Base-by-base conservation (phyloP, 768 basidiomycete species). In the Inosperma sp. region DNA sequence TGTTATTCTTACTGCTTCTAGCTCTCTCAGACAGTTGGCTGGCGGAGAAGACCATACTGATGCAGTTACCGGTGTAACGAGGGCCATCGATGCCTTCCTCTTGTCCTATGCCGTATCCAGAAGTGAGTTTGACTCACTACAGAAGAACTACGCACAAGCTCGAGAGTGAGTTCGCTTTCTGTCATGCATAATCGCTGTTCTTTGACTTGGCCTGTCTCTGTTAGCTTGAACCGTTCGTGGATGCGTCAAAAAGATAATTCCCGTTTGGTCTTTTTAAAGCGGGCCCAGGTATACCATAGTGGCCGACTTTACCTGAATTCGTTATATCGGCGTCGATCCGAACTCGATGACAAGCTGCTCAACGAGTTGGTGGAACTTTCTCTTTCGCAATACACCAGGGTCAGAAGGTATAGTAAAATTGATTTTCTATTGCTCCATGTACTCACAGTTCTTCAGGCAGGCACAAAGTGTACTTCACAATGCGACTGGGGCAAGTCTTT, bases 21-120 rank as follows among this genome's bases (percentile, higher is more conserved):
- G 69, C 17, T 73, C 80, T 13, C 69, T 93, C 31, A 79, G 81
- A 30, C 75, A 78, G 58, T 76, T 78, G 35, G 78, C 74, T 10
- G 79, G 77, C 36, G 81, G 79, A 27, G 89, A 91, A 65, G 88
- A 92, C 62, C 87, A 90, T 54, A 86, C 90, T 36, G 94, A 98
- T 64, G 86, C 89, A 4, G 81, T 95, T 26, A 77, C 89, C 27
- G 73, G 74, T 30, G 79, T 90, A 14, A 78, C 82, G 19, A 82
- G 81, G 39, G 84, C 83, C 3, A 83, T 91, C 36, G 89, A 91
- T 56, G 79, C 82, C 2, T 88, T 80, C 60, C 70, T 92, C 59
- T 71, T 90, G 40, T 81, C 81, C 44, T 88, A 88, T 65, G 87
- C 79, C 12, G 70, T 86, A 62, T 79, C 69, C 39, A 69, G 81